Conservation (phyloP, 2,329 filamentous ascomycete genomes). For the Clonostachys rosea region DNA sequence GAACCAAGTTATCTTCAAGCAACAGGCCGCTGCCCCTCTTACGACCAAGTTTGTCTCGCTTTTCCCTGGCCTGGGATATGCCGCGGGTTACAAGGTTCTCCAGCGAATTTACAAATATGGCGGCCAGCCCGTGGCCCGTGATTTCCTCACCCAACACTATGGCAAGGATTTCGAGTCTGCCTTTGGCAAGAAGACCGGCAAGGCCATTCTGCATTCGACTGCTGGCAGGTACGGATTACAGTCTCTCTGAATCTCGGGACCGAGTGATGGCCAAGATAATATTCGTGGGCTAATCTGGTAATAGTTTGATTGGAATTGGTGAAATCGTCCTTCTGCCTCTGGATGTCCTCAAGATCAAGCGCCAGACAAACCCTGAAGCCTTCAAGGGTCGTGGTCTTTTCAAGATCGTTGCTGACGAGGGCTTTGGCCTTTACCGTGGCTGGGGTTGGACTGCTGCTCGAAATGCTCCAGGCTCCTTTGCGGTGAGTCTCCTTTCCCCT, state of each 20-base stretch:
- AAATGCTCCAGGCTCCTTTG: slow-evolving; percentile 95
- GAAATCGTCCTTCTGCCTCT: slow-evolving; percentile 94
- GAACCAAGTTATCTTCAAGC: slow-evolving; percentile 91
- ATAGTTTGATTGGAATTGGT: slow-evolving; percentile 88
- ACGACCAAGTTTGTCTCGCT: slow-evolving; percentile 86
- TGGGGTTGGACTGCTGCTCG: slow-evolving; percentile 97
- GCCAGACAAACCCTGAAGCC: slow-evolving; percentile 97
- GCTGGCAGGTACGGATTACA: slow-evolving; percentile 67
- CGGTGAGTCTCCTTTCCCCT: slow-evolving; percentile 53
- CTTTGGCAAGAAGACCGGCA: slow-evolving; percentile 95
- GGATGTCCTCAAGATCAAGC: slow-evolving; percentile 98
- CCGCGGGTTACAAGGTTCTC: slow-evolving; percentile 94
- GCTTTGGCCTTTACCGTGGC: slow-evolving; percentile 90
- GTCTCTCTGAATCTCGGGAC: neutral
- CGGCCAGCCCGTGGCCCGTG: slow-evolving; percentile 89
- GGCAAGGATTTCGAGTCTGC: slow-evolving; percentile 78
- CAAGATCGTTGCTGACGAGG: slow-evolving; percentile 87
- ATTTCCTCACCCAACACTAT: slow-evolving; percentile 79
- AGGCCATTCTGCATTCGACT: slow-evolving; percentile 96
- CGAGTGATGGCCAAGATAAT: neutral
- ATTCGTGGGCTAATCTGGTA: neutral
- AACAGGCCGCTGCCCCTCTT: slow-evolving; percentile 68
- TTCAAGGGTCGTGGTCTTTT: slow-evolving; percentile 92
- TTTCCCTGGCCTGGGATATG: slow-evolving; percentile 95
- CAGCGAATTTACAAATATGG: slow-evolving; percentile 99